phyloP scores from a whole-genome alignment of 352 stramenopile genomes.

The Phytopythium delawarense region DNA sequence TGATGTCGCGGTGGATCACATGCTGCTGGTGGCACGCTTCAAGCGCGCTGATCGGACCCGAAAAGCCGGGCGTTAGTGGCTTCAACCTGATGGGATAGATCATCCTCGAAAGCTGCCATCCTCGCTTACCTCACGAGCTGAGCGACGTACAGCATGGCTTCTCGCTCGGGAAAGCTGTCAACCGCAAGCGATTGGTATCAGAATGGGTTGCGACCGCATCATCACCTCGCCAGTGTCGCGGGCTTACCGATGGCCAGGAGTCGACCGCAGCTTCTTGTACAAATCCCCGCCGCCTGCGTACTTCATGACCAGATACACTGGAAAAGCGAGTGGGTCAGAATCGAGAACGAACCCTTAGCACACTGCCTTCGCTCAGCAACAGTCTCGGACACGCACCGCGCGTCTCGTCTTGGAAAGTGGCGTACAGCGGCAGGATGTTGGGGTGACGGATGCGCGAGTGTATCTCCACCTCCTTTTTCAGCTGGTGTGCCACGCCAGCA shows the following conservation, averaged over 20 bases:
- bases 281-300: conserved; percentile 82
- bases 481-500: conserved; percentile 66
- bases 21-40: conserved; percentile 76
- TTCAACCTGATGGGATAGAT: not conserved
- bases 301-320: conserved; percentile 88
- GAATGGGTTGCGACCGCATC: not conserved
- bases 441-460: conserved; percentile 86
- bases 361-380: not conserved
- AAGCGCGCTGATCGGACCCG: conserved; percentile 25
- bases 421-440: conserved; percentile 86
- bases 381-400: conserved; percentile 22
- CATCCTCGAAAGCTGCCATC: not conserved
- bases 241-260: conserved; percentile 35
- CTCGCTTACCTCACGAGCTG: conserved; percentile 59
- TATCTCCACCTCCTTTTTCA: conserved; percentile 90
- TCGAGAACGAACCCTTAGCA: not conserved
- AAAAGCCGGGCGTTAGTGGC: not conserved
- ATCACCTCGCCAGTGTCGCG: not conserved
- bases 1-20: conserved; percentile 94
- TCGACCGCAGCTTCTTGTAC: conserved; percentile 68
- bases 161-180: conserved; percentile 50
- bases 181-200: not conserved
- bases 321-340: not conserved
- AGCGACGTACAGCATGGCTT: conserved; percentile 61
- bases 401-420: conserved; percentile 76